These are phyloP conservation scores for Lipomyces anomalus DNA, from an alignment of 805 yeast genomes.

Conservation along the genomic window DNA sequence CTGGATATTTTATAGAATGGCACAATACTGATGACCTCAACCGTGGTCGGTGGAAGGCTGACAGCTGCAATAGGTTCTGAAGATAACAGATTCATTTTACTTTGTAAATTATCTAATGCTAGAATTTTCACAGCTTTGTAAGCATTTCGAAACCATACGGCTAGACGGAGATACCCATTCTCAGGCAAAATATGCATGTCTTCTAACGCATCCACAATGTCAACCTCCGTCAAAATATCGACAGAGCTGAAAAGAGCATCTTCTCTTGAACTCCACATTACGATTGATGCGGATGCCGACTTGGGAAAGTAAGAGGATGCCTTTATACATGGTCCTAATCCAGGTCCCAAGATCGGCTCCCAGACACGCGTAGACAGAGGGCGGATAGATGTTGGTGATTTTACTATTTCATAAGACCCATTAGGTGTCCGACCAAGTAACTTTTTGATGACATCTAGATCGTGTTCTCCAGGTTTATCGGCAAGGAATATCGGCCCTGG, in stretches of 20 bases:
- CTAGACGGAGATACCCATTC: background rate
- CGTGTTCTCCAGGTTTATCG: constrained; percentile 5
- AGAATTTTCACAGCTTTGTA: background rate
- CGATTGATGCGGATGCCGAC: constrained; percentile 1
- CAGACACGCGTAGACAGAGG: constrained; percentile 5
- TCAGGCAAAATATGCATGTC: background rate
- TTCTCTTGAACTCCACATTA: constrained; percentile 6
- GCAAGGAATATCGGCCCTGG: constrained; percentile 5
- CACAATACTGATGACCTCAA: constrained; percentile 1
- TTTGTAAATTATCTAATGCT: too few species aligned
- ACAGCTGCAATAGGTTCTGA: constrained; percentile 1
- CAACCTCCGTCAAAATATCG: background rate
- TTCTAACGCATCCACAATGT: constrained; percentile 1
- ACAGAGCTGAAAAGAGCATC: constrained; percentile 1
- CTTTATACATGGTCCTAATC: constrained; percentile 3
- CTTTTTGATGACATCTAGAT: constrained; percentile 3
- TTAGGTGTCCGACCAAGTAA: constrained; percentile 1
- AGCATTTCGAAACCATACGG: background rate
- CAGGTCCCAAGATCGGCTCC: constrained; percentile 3
- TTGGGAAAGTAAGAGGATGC: constrained; percentile 4
- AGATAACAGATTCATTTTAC: too few species aligned
- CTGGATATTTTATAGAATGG: constrained; percentile 1
- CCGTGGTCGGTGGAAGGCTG: background rate
- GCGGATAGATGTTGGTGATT: background rate
- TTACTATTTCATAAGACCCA: constrained; percentile 4